Evolutionary conservation across 73 alveolate species (phyloP).

Genomic region (Stentor roeselii): DNA sequence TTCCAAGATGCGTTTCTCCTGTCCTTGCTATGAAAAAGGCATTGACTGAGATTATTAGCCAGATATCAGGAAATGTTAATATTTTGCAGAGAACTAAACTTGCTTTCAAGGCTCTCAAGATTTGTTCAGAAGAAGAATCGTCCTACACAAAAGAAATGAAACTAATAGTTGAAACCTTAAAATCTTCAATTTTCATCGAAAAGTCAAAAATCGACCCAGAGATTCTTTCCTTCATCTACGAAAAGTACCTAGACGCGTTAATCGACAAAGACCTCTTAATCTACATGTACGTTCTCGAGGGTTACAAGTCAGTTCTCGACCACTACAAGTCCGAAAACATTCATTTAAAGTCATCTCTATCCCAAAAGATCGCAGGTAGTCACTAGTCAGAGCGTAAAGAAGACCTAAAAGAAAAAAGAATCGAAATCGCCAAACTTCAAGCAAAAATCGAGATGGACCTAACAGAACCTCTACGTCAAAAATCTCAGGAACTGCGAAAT

Average conservation of each 20-base stretch:
- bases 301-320: background rate
- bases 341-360: background rate
- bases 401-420: constrained; percentile 75
- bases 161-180: background rate
- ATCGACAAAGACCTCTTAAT: background rate
- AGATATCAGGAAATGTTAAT: too few relatives aligned
- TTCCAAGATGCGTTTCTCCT: constrained; percentile 87
- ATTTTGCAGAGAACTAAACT: too few relatives aligned
- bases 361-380: too few relatives aligned
- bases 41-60: too few relatives aligned
- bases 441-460: constrained; percentile 89
- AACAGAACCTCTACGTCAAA: constrained; percentile 82
- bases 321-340: background rate
- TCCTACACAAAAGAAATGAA: constrained; percentile 17
- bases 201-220: background rate
- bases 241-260: background rate
- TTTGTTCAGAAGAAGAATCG: background rate
- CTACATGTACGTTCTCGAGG: too few relatives aligned
- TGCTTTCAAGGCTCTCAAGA: background rate
- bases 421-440: constrained; percentile 78
- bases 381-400: too few relatives aligned
- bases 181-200: background rate
- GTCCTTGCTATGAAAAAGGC: constrained; percentile 74
- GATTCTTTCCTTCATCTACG: background rate
- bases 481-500: too few relatives aligned